Evolutionary conservation across 78 protist genomes (phyloP).

Genomic region (Speleostelium caveatum): DNA sequence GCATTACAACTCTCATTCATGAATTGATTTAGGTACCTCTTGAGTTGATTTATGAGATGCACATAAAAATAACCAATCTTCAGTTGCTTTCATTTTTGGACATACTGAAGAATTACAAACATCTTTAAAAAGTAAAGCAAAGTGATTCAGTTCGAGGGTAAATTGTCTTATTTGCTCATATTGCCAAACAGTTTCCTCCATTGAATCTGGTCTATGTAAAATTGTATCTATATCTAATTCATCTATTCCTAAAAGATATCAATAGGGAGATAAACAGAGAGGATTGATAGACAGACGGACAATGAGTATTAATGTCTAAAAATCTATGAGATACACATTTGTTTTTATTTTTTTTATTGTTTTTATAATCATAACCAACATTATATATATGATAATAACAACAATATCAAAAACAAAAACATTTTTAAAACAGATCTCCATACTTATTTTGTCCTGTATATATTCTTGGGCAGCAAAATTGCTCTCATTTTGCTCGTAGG

Average conservation of each 20-base stretch:
- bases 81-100: constrained; percentile 90
- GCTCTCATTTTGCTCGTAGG: constrained; percentile 41
- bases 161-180: constrained; percentile 86
- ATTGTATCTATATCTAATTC: constrained; percentile 32
- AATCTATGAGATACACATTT: too few relatives aligned
- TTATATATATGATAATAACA: too few relatives aligned
- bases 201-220: constrained; percentile 39
- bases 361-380: too few relatives aligned
- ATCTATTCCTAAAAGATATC: constrained; percentile 69
- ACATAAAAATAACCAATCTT: constrained; percentile 90
- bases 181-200: constrained; percentile 59
- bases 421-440: neutral
- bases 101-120: constrained; percentile 84
- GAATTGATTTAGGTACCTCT: constrained; percentile 21
- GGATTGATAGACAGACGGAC: too few relatives aligned
- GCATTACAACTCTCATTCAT: neutral
- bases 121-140: constrained; percentile 48
- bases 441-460: constrained; percentile 74
- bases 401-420: neutral
- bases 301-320: too few relatives aligned
- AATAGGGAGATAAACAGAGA: too few relatives aligned
- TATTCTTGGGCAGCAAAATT: constrained; percentile 70
- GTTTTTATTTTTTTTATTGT: too few relatives aligned
- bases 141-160: constrained; percentile 75
- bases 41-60: constrained; percentile 91